Evolutionary conservation across 2,329 filamentous ascomycete species (phyloP), one percentile per base, ranked within the genome.

Genomic region (Penicillium sp.): DNA sequence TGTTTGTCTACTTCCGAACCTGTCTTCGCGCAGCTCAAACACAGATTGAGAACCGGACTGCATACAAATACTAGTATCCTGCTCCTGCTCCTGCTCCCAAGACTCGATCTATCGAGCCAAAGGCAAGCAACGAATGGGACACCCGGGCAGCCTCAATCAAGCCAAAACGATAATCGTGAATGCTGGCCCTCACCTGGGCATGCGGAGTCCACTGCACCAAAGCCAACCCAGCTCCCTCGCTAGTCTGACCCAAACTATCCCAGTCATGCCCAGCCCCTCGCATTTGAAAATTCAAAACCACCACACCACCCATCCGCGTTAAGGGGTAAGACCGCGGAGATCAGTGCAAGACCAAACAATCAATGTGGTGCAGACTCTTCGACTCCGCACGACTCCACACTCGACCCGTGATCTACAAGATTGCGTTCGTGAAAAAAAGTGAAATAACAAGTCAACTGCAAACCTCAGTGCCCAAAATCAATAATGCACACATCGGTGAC

Each of bases 391-490:
- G 16, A 18, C 34, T 48, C 50, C 43, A 51, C 43, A 52, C 11
- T 48, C n/a, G 34, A 36, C 38, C 18, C 24, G 34, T 40, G 50
- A 52, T 53, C 50, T 53, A 50, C 51, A 8, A 40, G 32, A 44
- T 44, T 48, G 38, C 36, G 24, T 40, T 48, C 16, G 10, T n/a
- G 32, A 11, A 13, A 24, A 21, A 53, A 49, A 53, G 39, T 49
- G 45, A 44, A 49, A 49, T 27, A 24, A 16, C 32, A 18, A 8
- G 36, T 14, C 38, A 27, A 36, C 32, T 50, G 45, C 45, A 44
- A 21, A 24, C 16, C 21, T 22, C 38, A 36, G 29, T 53, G 45
- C 51, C 46, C 40, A 38, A 53, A 53, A 50, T 38, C 51, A 53
- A 53, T 40, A 49, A 44, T 44, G 40, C 11, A 45, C 42, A 27